Percentiles rank a stretch among this genome's conserved stretches.
Evolutionary conservation across 2,329 filamentous ascomycete genomes (phyloP).

Genomic region (Colletotrichum sp.): DNA sequence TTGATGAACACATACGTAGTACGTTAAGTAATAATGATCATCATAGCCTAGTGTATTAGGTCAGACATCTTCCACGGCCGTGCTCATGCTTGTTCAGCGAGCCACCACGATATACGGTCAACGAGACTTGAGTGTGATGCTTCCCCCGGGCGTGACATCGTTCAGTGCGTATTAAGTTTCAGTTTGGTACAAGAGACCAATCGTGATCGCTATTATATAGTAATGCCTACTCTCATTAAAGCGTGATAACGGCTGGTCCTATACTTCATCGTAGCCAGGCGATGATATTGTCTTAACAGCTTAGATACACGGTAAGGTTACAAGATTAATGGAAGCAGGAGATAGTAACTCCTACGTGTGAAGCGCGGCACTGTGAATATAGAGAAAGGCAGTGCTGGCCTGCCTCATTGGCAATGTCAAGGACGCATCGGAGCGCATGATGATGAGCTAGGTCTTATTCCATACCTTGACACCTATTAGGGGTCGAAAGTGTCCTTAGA

Average conservation of each 20-base stretch:
- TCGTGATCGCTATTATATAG: neutral
- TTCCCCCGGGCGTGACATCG: rapidly evolving
- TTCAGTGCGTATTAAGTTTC: neutral
- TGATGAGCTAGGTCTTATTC: neutral
- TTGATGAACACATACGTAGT: neutral
- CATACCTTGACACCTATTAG: neutral
- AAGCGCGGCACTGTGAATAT: too few relatives aligned
- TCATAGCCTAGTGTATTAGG: neutral
- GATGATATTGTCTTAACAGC: neutral
- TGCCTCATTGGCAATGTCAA: neutral
- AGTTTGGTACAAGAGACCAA: neutral
- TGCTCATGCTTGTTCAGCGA: neutral
- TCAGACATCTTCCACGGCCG: neutral
- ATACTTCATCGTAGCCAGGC: neutral
- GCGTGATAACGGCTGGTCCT: neutral
- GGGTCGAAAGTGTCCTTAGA: neutral
- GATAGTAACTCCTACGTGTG: rapidly evolving
- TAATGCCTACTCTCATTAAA: neutral
- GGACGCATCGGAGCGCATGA: neutral
- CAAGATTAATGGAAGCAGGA: neutral
- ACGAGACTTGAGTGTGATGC: rapidly evolving
- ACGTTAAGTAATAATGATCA: too few relatives aligned
- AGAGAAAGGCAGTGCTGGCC: neutral
- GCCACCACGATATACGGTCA: neutral
- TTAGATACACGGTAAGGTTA: neutral